phyloP scores from a whole-genome alignment of 371 early-diverging fungal genomes.

The Quaeritorhiza haematococci region DNA sequence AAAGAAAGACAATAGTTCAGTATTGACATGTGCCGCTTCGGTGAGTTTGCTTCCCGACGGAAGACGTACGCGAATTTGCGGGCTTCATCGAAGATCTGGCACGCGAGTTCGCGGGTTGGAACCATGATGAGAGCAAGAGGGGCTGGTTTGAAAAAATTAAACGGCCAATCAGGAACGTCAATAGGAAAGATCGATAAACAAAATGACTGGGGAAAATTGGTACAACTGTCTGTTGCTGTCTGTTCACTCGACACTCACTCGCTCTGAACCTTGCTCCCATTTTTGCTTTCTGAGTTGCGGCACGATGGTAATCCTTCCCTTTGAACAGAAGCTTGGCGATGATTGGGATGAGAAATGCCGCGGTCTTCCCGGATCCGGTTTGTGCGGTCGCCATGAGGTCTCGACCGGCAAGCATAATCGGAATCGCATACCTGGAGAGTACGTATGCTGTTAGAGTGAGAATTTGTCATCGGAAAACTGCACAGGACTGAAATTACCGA shows the following conservation, averaged over 20 bases:
- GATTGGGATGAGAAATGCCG: constrained; percentile 90
- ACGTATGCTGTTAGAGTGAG: too few species aligned
- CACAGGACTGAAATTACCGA: too few species aligned
- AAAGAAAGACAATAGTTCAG: too few species aligned
- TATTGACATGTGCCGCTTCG: too few species aligned
- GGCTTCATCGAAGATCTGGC: constrained; percentile 64
- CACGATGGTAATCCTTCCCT: constrained; percentile 13
- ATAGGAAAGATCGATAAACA: neutral
- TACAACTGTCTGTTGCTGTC: too few species aligned
- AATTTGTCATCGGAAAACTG: too few species aligned
- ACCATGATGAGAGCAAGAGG: constrained; percentile 80
- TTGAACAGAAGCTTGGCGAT: constrained; percentile 28
- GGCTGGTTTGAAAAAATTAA: too few species aligned
- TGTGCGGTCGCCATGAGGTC: constrained; percentile 78
- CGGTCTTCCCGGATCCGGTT: constrained; percentile 82
- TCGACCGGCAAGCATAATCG: constrained; percentile 56
- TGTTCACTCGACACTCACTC: too few species aligned
- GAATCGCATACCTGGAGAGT: constrained; percentile 64
- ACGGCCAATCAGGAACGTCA: neutral
- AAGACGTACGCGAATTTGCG: neutral
- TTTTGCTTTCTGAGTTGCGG: constrained; percentile 10
- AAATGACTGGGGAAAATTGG: too few species aligned
- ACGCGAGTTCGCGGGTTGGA: constrained; percentile 96
- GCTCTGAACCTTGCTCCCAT: neutral
- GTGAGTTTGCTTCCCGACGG: too few species aligned